Evolutionary conservation across 768 basidiomycete species (phyloP).

Genomic region (Pisolithus orientalis): DNA sequence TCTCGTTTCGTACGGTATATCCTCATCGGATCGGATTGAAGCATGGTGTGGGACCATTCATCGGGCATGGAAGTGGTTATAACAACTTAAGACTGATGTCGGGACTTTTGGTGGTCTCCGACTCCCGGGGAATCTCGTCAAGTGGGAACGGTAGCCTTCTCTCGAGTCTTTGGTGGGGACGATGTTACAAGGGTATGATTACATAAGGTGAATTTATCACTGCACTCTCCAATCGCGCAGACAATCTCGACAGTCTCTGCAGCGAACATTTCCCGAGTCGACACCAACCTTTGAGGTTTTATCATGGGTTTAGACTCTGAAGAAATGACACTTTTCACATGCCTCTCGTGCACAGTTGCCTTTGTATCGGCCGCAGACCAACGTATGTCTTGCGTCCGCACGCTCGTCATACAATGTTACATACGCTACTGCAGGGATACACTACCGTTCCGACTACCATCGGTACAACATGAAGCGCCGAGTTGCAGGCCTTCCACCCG

Average conservation of each 20-base stretch:
- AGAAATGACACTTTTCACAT: conserved; percentile 58
- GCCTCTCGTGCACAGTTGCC: conserved; percentile 85
- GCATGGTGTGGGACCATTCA: conserved; percentile 30
- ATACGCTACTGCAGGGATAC: conserved; percentile 45
- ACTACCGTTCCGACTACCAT: conserved; percentile 94
- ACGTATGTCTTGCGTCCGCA: conserved; percentile 40
- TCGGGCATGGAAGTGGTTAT: conserved; percentile 23
- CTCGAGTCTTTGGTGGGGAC: too few relatives aligned
- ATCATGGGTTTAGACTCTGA: background rate
- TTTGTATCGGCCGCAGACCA: conserved; percentile 81
- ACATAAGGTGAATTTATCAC: too few relatives aligned
- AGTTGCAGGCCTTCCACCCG: conserved; percentile 83
- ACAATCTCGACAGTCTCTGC: too few relatives aligned
- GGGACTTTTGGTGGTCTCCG: too few relatives aligned
- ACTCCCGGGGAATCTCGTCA: too few relatives aligned
- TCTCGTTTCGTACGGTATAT: conserved; percentile 80
- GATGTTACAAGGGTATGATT: too few relatives aligned
- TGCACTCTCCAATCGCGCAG: too few relatives aligned
- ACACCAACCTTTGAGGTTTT: too few relatives aligned
- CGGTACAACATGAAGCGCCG: conserved; percentile 98
- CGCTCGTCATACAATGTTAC: conserved; percentile 3
- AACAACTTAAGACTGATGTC: too few relatives aligned
- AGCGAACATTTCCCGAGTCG: too few relatives aligned
- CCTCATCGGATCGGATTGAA: conserved; percentile 71
- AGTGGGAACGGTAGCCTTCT: too few relatives aligned